Evolutionary conservation across 2,329 filamentous ascomycete genomes (phyloP).

Genomic region (Achaetomium macrosporum): DNA sequence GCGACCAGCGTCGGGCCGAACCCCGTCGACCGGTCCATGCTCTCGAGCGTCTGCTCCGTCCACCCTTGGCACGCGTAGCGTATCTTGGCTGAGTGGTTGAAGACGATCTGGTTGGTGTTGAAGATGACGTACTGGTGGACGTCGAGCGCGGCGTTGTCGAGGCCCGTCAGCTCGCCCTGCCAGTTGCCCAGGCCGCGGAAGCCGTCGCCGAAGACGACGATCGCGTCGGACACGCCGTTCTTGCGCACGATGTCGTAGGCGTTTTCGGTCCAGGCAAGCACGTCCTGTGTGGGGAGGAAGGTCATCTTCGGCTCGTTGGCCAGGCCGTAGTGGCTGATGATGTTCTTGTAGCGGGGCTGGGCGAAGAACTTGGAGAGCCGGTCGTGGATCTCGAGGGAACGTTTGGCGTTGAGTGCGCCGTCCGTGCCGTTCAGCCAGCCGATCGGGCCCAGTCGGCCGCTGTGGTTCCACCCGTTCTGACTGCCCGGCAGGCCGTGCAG

Average conservation of each 20-base stretch:
- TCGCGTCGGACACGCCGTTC: conserved; percentile 64
- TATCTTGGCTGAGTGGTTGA: conserved; percentile 77
- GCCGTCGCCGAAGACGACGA: conserved; percentile 85
- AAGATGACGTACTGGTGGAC: conserved; percentile 99
- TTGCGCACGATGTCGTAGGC: conserved; percentile 67
- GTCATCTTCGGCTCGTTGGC: conserved; percentile 93
- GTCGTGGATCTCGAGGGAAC: conserved; percentile 82
- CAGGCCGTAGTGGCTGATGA: conserved; percentile 88
- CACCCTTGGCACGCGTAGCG: conserved; percentile 83
- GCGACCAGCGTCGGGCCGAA: conserved; percentile 93
- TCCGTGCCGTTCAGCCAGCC: conserved; percentile 89
- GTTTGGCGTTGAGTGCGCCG: conserved; percentile 69
- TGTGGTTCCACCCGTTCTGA: conserved; percentile 98
- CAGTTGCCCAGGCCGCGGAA: conserved; percentile 89
- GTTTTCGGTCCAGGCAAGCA: conserved; percentile 72
- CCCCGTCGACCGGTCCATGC: conserved; percentile 67
- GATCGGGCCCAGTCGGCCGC: conserved; percentile 72
- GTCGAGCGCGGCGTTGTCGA: conserved; percentile 76
- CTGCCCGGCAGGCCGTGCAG: conserved; percentile 86
- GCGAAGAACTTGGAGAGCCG: conserved; percentile 87
- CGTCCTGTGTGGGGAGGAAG: conserved; percentile 56
- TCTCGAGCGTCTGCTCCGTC: conserved; percentile 69
- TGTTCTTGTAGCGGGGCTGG: conserved; percentile 85
- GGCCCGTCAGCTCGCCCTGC: conserved; percentile 72
- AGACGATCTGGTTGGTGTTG: conserved; percentile 78